Evolutionary conservation across 257 asterid species (phyloP).

Genomic region (Solanum chiquidenum): DNA sequence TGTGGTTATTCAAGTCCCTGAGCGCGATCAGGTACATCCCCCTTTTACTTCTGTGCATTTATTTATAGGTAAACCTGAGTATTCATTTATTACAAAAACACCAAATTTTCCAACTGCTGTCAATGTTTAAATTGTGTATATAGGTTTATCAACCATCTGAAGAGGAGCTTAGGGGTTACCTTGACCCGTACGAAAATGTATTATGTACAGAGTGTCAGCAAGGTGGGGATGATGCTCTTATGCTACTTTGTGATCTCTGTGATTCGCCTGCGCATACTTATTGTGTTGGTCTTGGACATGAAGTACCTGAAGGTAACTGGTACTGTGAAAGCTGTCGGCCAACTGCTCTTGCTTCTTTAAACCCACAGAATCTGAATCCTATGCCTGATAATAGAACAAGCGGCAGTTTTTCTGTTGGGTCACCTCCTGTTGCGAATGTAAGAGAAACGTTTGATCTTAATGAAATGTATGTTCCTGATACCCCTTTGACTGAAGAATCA

Average conservation of each 20-base stretch:
- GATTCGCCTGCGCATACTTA: conserved; percentile 88
- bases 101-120: neutral
- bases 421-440: conserved; percentile 34
- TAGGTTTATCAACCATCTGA: conserved; percentile 97
- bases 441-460: conserved; percentile 67
- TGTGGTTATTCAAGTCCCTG: conserved; percentile 55
- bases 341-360: conserved; percentile 46
- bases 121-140: neutral
- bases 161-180: conserved; percentile 77
- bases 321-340: conserved; percentile 91
- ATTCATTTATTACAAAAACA: neutral
- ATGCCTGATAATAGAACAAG: conserved; percentile 33
- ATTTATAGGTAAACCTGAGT: neutral
- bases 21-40: conserved; percentile 74
- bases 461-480: conserved; percentile 68
- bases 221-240: conserved; percentile 81
- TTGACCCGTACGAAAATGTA: conserved; percentile 71
- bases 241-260: conserved; percentile 88
- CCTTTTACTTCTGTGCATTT: neutral
- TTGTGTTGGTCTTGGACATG: conserved; percentile 76
- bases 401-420: conserved; percentile 24
- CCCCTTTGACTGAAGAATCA: conserved; percentile 38
- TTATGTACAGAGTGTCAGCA: conserved; percentile 65
- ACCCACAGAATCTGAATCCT: conserved; percentile 28
- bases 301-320: conserved; percentile 98